Evolutionary conservation across 169 alveolate genomes (phyloP).

Genomic region (Eimeria praecox): DNA sequence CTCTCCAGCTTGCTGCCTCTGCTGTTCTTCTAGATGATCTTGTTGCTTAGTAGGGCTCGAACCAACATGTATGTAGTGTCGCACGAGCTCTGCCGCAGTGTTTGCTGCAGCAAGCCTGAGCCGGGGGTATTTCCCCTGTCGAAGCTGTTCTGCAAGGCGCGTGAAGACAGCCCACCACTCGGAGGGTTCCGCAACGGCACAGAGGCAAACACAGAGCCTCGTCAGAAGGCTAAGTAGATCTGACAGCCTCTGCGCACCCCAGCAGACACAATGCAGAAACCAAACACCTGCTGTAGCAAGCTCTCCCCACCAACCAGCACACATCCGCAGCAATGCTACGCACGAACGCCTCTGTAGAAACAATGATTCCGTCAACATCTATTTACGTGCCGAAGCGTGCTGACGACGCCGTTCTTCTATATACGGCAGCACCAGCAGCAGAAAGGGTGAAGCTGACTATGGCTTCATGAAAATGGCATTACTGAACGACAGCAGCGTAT

Average conservation of each 20-base stretch:
- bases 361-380: not conserved
- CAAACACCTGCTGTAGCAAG: not conserved
- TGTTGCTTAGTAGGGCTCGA: not conserved
- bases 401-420: not conserved
- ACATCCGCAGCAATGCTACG: not conserved
- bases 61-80: slow-evolving; percentile 64
- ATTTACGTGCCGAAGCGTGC: not conserved
- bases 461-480: not conserved
- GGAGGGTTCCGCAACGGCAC: slow-evolving; percentile 56
- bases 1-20: not conserved
- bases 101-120: slow-evolving; percentile 76
- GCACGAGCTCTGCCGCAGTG: slow-evolving; percentile 61
- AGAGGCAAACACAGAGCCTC: slow-evolving; percentile 41
- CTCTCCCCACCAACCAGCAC: not conserved
- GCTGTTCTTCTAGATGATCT: not conserved
- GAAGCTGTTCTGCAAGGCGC: slow-evolving; percentile 12
- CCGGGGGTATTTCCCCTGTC: slow-evolving; percentile 61
- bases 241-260: slow-evolving; percentile 14
- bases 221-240: slow-evolving; percentile 18
- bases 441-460: not conserved
- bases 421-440: not conserved
- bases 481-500: not conserved
- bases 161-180: slow-evolving; percentile 65
- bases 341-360: not conserved
- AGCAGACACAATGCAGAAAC: not conserved